A percentile compares a stretch with the other conserved stretches of the same genome.
Evolutionary conservation across 208 protist genomes (phyloP).

Genomic region (Cochliopodium minus): DNA sequence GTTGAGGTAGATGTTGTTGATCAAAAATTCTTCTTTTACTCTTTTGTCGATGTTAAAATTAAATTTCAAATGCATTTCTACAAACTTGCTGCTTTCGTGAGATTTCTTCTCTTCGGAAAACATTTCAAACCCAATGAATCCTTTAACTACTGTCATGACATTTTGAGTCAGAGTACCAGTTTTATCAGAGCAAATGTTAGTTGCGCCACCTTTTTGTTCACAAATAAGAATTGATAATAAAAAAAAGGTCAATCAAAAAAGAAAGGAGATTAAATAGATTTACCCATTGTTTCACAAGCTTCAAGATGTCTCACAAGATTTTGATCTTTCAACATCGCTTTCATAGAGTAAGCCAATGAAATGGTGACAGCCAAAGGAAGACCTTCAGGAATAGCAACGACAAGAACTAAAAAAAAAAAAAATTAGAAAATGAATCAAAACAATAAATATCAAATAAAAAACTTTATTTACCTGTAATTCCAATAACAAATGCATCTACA

Average conservation of each 20-base stretch:
- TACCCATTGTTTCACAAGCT: constrained; percentile 87
- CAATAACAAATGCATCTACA: constrained; percentile 36
- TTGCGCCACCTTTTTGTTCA: background rate
- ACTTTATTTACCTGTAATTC: constrained; percentile 16
- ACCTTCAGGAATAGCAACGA: constrained; percentile 89
- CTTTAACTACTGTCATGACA: constrained; percentile 55
- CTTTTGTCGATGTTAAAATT: background rate
- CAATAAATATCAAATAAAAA: constrained; percentile 46
- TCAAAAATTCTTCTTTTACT: constrained; percentile 1
- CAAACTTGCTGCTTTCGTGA: background rate
- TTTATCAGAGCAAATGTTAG: constrained; percentile 15
- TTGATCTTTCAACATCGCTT: constrained; percentile 72
- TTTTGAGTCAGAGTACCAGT: constrained; percentile 74
- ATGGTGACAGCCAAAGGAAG: constrained; percentile 89
- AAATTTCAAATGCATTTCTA: background rate
- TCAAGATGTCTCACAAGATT: constrained; percentile 76
- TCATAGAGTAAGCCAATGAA: constrained; percentile 82
- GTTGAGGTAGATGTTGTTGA: background rate
- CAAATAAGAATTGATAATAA: too few relatives aligned
- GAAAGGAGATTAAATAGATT: constrained; percentile 66
- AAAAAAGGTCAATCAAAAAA: constrained; percentile 67
- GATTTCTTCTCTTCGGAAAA: constrained; percentile 4
- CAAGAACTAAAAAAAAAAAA: constrained; percentile 71
- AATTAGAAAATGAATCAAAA: background rate
- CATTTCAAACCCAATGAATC: constrained; percentile 30